Base-by-base conservation (phyloP, 768 basidiomycete species). In the Pholiota conissans region DNA sequence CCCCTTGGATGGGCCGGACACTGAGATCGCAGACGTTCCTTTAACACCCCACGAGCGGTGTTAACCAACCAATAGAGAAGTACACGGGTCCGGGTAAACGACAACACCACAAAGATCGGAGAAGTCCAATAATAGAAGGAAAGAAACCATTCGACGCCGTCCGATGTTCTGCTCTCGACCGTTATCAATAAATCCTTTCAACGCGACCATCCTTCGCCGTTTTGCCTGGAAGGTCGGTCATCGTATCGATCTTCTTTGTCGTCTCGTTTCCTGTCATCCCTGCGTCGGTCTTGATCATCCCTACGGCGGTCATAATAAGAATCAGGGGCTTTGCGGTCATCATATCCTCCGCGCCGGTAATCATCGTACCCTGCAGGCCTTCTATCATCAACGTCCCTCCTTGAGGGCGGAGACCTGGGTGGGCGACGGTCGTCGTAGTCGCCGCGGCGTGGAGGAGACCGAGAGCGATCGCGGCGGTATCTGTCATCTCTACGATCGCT, bases 351-450 rank as follows among this genome's bases (percentile, higher is more conserved):
- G 75, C 91, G 87, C 74, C 91, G 86, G 74, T 85, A 80, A 84
- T 91, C 88, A 84, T 92, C 91, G 86, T 91, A 90, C 86, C 89
- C 90, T 86, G 89, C 87, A 85, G 89, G 84, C 82, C 88, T 87
- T 83, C 81, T 85, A 76, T 91, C 89, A 79, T 91, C 89, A 75
- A 78, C 77, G 67, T 91, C 89, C 82, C 90, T 89, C 82, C 79
- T 82, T 58, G 85, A 81, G 64, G 89, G 86, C 71, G 90, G 86
- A 78, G 89, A 90, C 83, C 90, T 87, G 79, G 86, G 77, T 67
- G 65, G 67, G 63, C 87, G 88, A 80, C 89, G 86, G 74, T 89
- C 89, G 66, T 90, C 90, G 58, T 82, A 74, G 61, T 85, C 86
- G 58, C 84, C 79, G 61, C 86, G 84, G 64, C 91, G 88, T 69